These are phyloP conservation scores for Torulaspora quercuum DNA, from an alignment of 805 yeast species.

Conservation along the genomic window DNA sequence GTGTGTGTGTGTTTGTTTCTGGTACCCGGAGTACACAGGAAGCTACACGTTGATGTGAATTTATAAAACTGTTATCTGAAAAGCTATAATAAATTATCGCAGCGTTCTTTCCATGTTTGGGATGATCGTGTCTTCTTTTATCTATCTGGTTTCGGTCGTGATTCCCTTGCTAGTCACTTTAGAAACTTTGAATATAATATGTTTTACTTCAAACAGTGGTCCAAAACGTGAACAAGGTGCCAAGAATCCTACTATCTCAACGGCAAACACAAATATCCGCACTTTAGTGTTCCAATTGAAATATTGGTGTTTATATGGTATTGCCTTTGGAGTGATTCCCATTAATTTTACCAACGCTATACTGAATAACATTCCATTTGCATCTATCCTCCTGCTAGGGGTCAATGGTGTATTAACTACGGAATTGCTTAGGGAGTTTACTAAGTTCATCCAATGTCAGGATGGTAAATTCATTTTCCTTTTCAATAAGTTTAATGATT, in stretches of 20 bases:
- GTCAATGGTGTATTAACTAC: constrained; percentile 13
- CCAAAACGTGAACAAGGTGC: background rate
- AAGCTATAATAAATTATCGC: too few species aligned
- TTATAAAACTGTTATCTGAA: too few species aligned
- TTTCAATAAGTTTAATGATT: constrained; percentile 17
- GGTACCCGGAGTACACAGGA: too few species aligned
- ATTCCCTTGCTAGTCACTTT: constrained; percentile 27
- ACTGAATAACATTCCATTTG: constrained; percentile 17
- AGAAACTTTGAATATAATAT: constrained; percentile 18
- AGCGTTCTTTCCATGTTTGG: too few species aligned
- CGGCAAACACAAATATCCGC: constrained; percentile 5
- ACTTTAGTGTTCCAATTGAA: constrained; percentile 19
- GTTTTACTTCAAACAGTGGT: background rate
- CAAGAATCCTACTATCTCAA: constrained; percentile 5
- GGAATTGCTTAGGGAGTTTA: constrained; percentile 22
- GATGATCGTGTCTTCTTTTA: constrained; percentile 11
- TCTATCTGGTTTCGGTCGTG: constrained; percentile 20
- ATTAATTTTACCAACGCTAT: constrained; percentile 14
- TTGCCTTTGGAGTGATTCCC: constrained; percentile 20
- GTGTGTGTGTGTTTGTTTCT: too few species aligned
- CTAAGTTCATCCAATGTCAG: constrained; percentile 20
- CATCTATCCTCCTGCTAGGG: constrained; percentile 10
- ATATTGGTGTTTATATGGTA: constrained; percentile 25
- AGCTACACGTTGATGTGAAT: too few species aligned
- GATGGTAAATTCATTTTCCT: constrained; percentile 16